These are phyloP conservation scores for Saccharomycopsis schoenii DNA, from an alignment of 805 yeast genomes.

Conservation along the genomic window DNA sequence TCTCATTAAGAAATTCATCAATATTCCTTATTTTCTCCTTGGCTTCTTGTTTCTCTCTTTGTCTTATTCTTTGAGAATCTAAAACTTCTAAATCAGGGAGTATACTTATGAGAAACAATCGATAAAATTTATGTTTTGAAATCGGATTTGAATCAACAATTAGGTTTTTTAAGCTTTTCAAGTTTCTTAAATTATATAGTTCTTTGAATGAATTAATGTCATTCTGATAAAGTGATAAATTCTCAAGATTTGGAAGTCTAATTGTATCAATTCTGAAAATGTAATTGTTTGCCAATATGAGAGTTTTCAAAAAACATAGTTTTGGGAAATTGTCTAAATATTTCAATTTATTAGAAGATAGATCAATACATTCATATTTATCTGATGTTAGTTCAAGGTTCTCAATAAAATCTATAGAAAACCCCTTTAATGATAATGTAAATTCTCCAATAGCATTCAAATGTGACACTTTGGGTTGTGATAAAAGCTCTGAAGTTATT, in stretches of 20 bases:
- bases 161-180: constrained; percentile 35
- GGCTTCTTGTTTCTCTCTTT: constrained; percentile 41
- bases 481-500: constrained; percentile 40
- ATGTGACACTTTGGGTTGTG: constrained; percentile 35
- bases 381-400: constrained; percentile 33
- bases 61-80: constrained; percentile 58
- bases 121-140: constrained; percentile 42
- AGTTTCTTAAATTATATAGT: constrained; percentile 29
- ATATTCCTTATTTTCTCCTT: constrained; percentile 32
- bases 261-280: constrained; percentile 32
- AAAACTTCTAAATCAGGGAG: constrained; percentile 54
- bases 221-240: constrained; percentile 45
- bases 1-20: background rate
- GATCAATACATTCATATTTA: constrained; percentile 49
- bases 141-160: constrained; percentile 45
- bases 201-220: constrained; percentile 36
- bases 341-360: constrained; percentile 65
- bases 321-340: constrained; percentile 42
- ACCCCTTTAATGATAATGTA: constrained; percentile 32
- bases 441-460: constrained; percentile 35
- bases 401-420: constrained; percentile 35
- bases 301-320: constrained; percentile 34
- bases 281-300: constrained; percentile 57
- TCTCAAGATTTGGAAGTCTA: constrained; percentile 37
- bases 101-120: constrained; percentile 49